Conservation (phyloP, 768 basidiomycete species). For the Kwoniella dendrophila region DNA sequence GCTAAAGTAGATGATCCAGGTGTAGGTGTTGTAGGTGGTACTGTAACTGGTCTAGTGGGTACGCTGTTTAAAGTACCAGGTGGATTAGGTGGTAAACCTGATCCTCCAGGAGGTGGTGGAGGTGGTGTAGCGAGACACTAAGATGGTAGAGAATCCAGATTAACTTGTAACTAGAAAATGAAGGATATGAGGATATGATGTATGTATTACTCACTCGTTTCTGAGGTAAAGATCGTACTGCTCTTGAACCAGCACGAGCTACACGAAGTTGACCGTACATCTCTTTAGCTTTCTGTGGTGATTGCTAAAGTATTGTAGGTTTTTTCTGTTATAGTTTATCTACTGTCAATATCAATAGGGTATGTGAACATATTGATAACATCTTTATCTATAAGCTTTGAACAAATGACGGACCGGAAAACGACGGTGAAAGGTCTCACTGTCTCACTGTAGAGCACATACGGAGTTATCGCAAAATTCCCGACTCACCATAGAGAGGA, state of each 20-base stretch:
- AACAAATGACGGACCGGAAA: background rate
- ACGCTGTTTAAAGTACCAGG: slow-evolving; percentile 29
- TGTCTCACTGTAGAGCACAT: background rate
- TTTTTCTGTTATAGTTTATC: slow-evolving; percentile 6
- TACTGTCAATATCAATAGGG: background rate
- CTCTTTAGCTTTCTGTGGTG: background rate
- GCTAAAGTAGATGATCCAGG: slow-evolving; percentile 37
- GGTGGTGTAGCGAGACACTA: slow-evolving; percentile 40
- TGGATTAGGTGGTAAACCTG: slow-evolving; percentile 28
- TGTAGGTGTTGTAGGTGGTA: slow-evolving; percentile 38
- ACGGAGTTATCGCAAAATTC: slow-evolving; percentile 8
- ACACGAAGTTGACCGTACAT: slow-evolving; percentile 36
- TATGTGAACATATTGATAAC: background rate
- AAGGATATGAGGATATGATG: background rate
- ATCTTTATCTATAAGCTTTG: background rate
- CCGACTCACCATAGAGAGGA: slow-evolving; percentile 9
- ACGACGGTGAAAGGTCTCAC: no score
- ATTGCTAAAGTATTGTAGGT: background rate
- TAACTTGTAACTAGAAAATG: background rate
- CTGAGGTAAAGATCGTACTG: slow-evolving; percentile 28
- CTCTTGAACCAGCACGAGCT: slow-evolving; percentile 23
- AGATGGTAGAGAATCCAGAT: background rate
- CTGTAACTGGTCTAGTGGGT: slow-evolving; percentile 35
- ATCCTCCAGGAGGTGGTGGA: slow-evolving; percentile 24
- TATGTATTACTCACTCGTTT: slow-evolving; percentile 27